Evolutionary conservation across 768 basidiomycete genomes (phyloP), one percentile per base, ranked within the genome.

Genomic region (Macrocybe gigantea): DNA sequence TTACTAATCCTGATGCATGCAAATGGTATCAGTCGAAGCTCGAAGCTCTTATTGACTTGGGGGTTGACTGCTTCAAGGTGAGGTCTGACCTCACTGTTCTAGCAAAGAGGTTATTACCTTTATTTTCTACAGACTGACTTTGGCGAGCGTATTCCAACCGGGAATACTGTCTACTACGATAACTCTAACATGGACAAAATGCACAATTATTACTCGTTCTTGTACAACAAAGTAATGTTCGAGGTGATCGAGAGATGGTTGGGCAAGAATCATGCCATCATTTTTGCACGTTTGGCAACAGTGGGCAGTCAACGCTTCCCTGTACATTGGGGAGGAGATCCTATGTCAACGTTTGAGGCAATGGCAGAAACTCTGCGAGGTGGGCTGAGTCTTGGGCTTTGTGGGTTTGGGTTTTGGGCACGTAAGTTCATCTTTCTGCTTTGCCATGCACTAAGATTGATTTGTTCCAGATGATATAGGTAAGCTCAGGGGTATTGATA

Each of bases 361-460:
- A 77, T 77, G 75, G 71, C 70, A 0, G 75, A 77, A 60, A 69
- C 70, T 8, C 55, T 75, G 35, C 61, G 73, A n/a, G 74, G 75
- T 29, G 64, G 65, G 6, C 51, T 77, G 36, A 68, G 67, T 41
- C 57, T 77, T 40, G 67, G 69, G 1, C 53, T 66, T 13, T 70
- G 69, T 42, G 74, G 74, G 0, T 77, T 72, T 53, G 68, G 68
- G 2, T 75, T 65, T 55, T 70, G 69, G 66, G 68, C 69, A 12
- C 71, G 60, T 62, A 38, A 46, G 59, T 56, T 30, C 4, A 13
- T 47, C 14, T 14, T 32, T 13, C 11, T 33, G 8, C 6, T 15
- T 43, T 10, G 8, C 6, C 14, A 14, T 11, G n/a, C 10, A 7
- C 14, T 34, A 15, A 12, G 6, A 12, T 22, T 30, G 41, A 11